Conservation (phyloP, 1,139 yeast species). For the Citeromyces hawaiiensis region DNA sequence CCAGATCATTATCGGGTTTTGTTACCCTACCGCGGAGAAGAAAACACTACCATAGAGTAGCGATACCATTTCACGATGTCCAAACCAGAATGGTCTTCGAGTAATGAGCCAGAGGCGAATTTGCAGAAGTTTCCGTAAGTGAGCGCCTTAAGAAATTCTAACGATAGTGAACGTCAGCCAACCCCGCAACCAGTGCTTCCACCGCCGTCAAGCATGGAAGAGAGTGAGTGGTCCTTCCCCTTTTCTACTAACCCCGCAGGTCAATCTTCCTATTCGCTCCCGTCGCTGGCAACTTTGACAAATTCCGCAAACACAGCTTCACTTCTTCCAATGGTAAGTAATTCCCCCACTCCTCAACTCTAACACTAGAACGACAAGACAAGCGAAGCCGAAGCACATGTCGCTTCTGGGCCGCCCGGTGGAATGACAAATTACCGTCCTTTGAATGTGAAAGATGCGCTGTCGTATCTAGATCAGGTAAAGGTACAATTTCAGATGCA, state of each 20-base stretch:
- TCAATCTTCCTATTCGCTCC: slow-evolving; percentile 36
- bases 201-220: slow-evolving; percentile 38
- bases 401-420: slow-evolving; percentile 7
- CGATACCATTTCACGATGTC: slow-evolving; percentile 1
- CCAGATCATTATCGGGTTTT: not conserved
- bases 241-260: slow-evolving; percentile 19
- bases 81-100: slow-evolving; percentile 1
- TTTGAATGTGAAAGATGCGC: slow-evolving; percentile 88
- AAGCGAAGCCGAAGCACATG: not conserved
- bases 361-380: not conserved
- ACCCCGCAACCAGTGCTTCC: slow-evolving; percentile 39
- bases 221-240: not conserved
- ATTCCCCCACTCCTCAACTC: not conserved
- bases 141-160: not conserved
- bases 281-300: slow-evolving; percentile 38
- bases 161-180: slow-evolving; percentile 3
- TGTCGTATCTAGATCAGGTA: slow-evolving; percentile 89
- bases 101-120: not conserved
- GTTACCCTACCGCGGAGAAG: not conserved
- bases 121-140: not conserved
- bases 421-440: slow-evolving; percentile 54
- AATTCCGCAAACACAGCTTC: slow-evolving; percentile 10
- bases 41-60: not conserved
- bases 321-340: not conserved
- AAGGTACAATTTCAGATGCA: slow-evolving; percentile 84